Conservation (phyloP, 1,139 yeast species). For the Yamadazyma pseudoaaseri region DNA sequence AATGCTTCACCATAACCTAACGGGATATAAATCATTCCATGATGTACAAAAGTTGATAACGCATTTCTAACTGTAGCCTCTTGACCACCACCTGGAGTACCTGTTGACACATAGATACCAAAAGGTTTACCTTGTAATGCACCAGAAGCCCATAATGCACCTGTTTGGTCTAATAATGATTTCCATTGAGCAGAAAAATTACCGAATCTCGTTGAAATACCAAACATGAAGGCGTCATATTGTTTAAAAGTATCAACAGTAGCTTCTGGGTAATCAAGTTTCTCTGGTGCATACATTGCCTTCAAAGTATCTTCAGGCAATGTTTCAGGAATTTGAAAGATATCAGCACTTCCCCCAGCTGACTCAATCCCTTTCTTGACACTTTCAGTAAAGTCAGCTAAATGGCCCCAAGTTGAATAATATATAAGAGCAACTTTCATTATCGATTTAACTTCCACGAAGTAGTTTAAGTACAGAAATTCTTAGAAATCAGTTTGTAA, state of each 20-base stretch:
- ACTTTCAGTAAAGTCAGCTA: slow-evolving; percentile 20
- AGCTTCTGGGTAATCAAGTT: slow-evolving; percentile 33
- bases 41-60: slow-evolving; percentile 34
- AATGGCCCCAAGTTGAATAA: slow-evolving; percentile 83
- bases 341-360: slow-evolving; percentile 38
- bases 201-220: slow-evolving; percentile 41
- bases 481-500: background rate
- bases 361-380: slow-evolving; percentile 35
- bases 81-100: slow-evolving; percentile 41
- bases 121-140: slow-evolving; percentile 37
- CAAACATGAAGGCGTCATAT: slow-evolving; percentile 39
- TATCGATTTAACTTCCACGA: too few species aligned
- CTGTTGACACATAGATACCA: slow-evolving; percentile 37
- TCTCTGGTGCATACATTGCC: slow-evolving; percentile 31
- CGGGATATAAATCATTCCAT: slow-evolving; percentile 38
- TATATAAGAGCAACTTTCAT: slow-evolving; percentile 53
- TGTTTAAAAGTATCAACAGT: slow-evolving; percentile 28
- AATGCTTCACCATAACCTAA: slow-evolving; percentile 31
- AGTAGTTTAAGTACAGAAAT: background rate
- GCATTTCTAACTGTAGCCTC: slow-evolving; percentile 35
- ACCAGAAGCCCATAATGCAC: slow-evolving; percentile 38
- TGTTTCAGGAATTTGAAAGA: slow-evolving; percentile 39
- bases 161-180: slow-evolving; percentile 39
- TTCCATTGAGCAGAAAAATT: slow-evolving; percentile 40
- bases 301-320: slow-evolving; percentile 28